Base-by-base conservation (phyloP, 306 rosid species). In the Malus sieversii region DNA sequence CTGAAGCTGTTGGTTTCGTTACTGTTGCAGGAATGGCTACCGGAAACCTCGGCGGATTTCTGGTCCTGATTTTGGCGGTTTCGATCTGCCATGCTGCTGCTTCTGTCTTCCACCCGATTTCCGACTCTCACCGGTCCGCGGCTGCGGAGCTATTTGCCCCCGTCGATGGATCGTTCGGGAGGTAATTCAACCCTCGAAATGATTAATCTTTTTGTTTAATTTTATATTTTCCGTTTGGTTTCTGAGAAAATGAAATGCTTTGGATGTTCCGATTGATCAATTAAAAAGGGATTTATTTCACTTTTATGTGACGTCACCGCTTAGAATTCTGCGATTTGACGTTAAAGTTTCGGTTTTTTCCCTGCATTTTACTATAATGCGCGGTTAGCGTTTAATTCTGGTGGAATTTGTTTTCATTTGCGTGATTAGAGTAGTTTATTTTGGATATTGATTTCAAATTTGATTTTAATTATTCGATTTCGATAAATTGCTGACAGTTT, bases 41-140 rank as follows among this genome's bases (percentile, higher is more conserved):
- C 74, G 77, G 88, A 76, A 87, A 25, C 74, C 85, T 79, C 29
- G 88, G 78, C 22, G 79, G 78, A 71, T 82, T 88, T 88, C 89
- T 87, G 76, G 83, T 85, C 62, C 85, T 90, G 18, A 44, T 88
- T 82, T 61, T 83, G 78, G 81, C 86, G 61, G 20, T 86, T 83
- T 60, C 91, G 80, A 82, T 84, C 84, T 86, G 86, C 55, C 55
- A 51, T 76, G 82, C 68, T 72, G 90, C 97, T 0, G 89, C 88
- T 0, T 75, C 75, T 57, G 74, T 81, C 57, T 80, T 80, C 58
- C 86, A 82, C 65, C 92, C 97, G 75, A 89, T 95, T 91, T 85
- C 96, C 4, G 88, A 90, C 72, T 87, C 96, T 64, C 99, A 90
- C 77, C 91, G 91, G 86, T 83, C 93, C 57, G 92, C 96, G 23